Evolutionary conservation across 2,329 filamentous ascomycete species (phyloP), one percentile per base, ranked within the genome.

Genomic region (Stagonosporopsis chrysanthemi): DNA sequence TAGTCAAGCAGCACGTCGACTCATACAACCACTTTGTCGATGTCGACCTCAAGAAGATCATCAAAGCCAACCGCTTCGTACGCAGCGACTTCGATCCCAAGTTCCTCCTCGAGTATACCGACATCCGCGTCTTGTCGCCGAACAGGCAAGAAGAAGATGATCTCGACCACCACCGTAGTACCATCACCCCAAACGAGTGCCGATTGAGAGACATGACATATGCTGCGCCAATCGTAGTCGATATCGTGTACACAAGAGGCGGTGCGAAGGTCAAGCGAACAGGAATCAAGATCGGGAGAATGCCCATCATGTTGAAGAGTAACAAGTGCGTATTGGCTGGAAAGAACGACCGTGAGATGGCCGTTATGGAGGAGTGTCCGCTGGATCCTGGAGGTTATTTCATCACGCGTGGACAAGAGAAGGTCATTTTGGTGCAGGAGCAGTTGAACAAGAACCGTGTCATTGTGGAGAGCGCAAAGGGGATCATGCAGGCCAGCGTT

Each of bases 1-100:
- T 97, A 55, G 93, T 97, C 50, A 97, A 97, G 78, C 94, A 98
- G 82, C 93, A 97, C 77, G 94, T 97, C 73, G 96, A 99, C 80
- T 98, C 95, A 23, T 99, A 96, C 83, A 97, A 99, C 79, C 97
- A 95, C 79, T 98, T 99, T 69, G 90, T 97, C 65, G 92, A 99
- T 68, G 90, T 96, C 54, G 93, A 98, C 74, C 88, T 99, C 76
- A 97, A 97, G 79, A 93, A 97, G 70, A 99, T 99, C 67, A 90
- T 99, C 65, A 88, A 91, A 74, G 91, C 94, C 48, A 98, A 97
- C 75, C 88, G 90, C 45, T 89, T 88, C 38, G 90, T 99, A 62
- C 87, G 90, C 65, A 97, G 93, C 77, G 94, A 98, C 81, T 90
- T 95, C 42, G 92, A 98, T 72, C 90, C 90, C 63, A 90, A 90